Evolutionary conservation across 2,329 filamentous ascomycete species (phyloP).

Genomic region (Hypomyces rosellus): DNA sequence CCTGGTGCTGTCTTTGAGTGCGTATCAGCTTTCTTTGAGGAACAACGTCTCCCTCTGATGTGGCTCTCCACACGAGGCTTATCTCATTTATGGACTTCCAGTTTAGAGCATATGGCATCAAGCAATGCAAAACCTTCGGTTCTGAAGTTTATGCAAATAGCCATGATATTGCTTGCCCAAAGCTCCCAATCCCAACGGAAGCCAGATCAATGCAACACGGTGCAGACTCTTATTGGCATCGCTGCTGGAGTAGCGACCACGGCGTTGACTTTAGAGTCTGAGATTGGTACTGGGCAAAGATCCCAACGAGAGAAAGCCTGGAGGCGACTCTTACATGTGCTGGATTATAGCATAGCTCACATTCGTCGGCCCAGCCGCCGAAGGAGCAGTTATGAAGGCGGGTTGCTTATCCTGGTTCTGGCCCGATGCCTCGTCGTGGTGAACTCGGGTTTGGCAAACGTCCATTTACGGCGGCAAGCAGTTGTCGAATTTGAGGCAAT

Average conservation of each 20-base stretch:
- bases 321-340: conserved; percentile 20
- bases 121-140: conserved; percentile 17
- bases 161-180: conserved; percentile 18
- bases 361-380: conserved; percentile 12
- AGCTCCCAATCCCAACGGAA: conserved; percentile 3
- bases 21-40: conserved; percentile 17
- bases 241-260: conserved; percentile 25
- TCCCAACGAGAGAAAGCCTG: conserved; percentile 13
- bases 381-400: conserved; percentile 5
- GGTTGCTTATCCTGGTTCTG: conserved; percentile 20
- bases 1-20: conserved; percentile 18
- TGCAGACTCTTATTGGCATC: conserved; percentile 25
- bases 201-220: conserved; percentile 10
- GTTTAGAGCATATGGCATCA: conserved; percentile 19
- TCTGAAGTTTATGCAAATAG: conserved; percentile 18
- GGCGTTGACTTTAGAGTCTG: conserved; percentile 14
- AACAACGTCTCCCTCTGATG: conserved; percentile 15
- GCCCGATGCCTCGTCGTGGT: conserved; percentile 22
- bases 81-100: conserved; percentile 19
- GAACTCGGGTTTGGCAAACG: conserved; percentile 10
- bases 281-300: conserved; percentile 2
- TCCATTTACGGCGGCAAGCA: conserved; percentile 12
- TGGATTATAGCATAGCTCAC: conserved; percentile 20
- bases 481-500: conserved; percentile 18
- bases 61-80: conserved; percentile 22